Percentiles rank a stretch among this genome's conserved stretches.
These are phyloP conservation scores for Tulasnella sp. DNA, from an alignment of 768 basidiomycete species.

Conservation along the genomic window DNA sequence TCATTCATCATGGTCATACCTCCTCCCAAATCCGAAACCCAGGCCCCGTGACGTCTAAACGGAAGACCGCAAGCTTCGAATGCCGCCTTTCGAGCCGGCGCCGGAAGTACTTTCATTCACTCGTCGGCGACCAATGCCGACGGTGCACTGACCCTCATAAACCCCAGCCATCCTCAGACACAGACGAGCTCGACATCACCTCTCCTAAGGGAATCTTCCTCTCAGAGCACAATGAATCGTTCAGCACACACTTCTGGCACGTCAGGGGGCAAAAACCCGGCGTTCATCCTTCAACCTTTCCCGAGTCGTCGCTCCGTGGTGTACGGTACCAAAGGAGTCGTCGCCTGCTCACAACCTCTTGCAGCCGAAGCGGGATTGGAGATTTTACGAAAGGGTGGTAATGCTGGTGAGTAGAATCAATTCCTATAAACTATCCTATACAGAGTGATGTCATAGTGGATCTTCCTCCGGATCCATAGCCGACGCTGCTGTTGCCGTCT, in stretches of 20 bases:
- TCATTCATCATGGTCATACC: neutral
- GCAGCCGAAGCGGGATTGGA: slow-evolving; percentile 90
- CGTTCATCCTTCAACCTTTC: neutral
- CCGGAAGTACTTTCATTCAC: neutral
- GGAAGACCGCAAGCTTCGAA: neutral
- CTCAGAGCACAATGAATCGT: neutral
- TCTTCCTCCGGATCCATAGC: slow-evolving; percentile 46
- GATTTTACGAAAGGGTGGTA: slow-evolving; percentile 88
- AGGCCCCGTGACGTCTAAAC: neutral
- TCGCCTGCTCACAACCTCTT: slow-evolving; percentile 85
- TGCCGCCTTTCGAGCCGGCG: neutral
- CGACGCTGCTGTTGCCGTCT: slow-evolving; percentile 91
- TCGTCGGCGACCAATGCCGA: slow-evolving; percentile 8
- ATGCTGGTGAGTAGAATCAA: slow-evolving; percentile 67
- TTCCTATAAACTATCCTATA: neutral
- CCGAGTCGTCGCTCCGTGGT: slow-evolving; percentile 59
- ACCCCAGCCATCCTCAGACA: neutral
- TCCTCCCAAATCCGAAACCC: neutral
- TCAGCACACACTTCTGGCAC: neutral
- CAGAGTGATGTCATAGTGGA: neutral
- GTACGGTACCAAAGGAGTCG: slow-evolving; percentile 81
- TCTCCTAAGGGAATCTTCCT: neutral
- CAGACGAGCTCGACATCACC: neutral
- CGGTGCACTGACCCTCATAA: neutral
- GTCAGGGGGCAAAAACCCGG: neutral